These are phyloP conservation scores for Haematococcus lacustris DNA, from an alignment of 139 green algal species.

Conservation along the genomic window DNA sequence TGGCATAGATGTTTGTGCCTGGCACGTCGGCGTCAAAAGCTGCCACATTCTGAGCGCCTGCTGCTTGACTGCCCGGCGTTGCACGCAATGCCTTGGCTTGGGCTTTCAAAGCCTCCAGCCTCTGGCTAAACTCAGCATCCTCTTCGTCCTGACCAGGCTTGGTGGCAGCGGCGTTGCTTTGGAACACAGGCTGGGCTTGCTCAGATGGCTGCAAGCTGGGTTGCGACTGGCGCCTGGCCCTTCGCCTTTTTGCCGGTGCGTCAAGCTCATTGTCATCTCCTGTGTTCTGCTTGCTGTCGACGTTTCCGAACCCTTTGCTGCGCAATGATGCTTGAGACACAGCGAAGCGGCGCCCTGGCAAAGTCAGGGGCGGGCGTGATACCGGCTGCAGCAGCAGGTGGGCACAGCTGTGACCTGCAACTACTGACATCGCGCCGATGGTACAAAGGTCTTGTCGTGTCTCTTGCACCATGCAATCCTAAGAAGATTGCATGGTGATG, in stretches of 20 bases:
- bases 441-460: no score
- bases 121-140: conserved; percentile 35
- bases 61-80: neutral
- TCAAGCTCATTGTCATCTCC: neutral
- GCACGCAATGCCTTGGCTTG: neutral
- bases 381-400: no score
- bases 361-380: no score
- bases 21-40: conserved; percentile 24
- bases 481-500: no score
- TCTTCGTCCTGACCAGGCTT: conserved; percentile 16
- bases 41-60: conserved; percentile 4
- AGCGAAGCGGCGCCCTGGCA: no score
- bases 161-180: neutral
- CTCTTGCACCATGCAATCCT: no score
- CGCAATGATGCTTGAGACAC: neutral
- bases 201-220: neutral
- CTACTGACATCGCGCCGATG: no score
- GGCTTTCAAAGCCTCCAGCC: conserved; percentile 28
- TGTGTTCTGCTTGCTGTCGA: neutral
- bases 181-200: neutral
- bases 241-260: neutral
- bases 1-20: conserved; percentile 36
- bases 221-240: neutral
- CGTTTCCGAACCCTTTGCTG: neutral
- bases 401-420: no score